phyloP scores from a whole-genome alignment of 2,329 filamentous ascomycete species.

The Colletotrichum liriopes region DNA sequence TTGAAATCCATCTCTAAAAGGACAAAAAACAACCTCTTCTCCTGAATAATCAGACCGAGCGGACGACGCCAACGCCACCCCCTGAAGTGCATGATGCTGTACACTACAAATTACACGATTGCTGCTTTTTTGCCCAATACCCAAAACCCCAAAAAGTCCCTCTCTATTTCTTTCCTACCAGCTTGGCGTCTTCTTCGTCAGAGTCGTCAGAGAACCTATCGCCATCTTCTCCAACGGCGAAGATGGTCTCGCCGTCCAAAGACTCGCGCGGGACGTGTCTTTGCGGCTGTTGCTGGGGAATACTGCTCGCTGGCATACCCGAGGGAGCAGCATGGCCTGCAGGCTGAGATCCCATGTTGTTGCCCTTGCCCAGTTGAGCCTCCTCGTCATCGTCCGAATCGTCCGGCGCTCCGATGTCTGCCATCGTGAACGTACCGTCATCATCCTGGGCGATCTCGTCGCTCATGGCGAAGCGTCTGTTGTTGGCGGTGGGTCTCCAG shows the following conservation, averaged over 20 bases:
- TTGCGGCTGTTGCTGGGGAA: slow-evolving; percentile 40
- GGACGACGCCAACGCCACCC: slow-evolving; percentile 28
- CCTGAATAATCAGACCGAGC: slow-evolving; percentile 14
- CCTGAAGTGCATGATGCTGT: slow-evolving; percentile 30
- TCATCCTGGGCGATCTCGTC: slow-evolving; percentile 99
- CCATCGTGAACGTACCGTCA: slow-evolving; percentile 94
- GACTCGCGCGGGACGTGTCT: slow-evolving; percentile 66
- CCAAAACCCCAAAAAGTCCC: slow-evolving; percentile 6
- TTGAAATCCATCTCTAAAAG: slow-evolving; percentile 20
- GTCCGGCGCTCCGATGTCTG: slow-evolving; percentile 85
- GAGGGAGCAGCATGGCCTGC: slow-evolving; percentile 35
- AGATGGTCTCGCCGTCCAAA: slow-evolving; percentile 92
- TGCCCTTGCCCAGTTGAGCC: slow-evolving; percentile 62
- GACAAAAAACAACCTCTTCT: slow-evolving; percentile 2
- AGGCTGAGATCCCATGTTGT: slow-evolving; percentile 45
- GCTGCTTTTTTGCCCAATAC: slow-evolving; percentile 10
- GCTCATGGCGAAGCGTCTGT: slow-evolving; percentile 97
- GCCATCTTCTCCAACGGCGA: slow-evolving; percentile 88
- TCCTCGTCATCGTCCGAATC: slow-evolving; percentile 75
- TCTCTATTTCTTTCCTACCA: slow-evolving; percentile 64
- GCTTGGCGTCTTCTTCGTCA: slow-evolving; percentile 71
- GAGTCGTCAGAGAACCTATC: slow-evolving; percentile 89
- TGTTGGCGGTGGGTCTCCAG: slow-evolving; percentile 97
- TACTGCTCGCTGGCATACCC: slow-evolving; percentile 27
- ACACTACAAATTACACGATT: slow-evolving; percentile 41